Base-by-base conservation (phyloP, 495 filamentous ascomycete species). In the Pyrenopolyporus hunteri region DNA sequence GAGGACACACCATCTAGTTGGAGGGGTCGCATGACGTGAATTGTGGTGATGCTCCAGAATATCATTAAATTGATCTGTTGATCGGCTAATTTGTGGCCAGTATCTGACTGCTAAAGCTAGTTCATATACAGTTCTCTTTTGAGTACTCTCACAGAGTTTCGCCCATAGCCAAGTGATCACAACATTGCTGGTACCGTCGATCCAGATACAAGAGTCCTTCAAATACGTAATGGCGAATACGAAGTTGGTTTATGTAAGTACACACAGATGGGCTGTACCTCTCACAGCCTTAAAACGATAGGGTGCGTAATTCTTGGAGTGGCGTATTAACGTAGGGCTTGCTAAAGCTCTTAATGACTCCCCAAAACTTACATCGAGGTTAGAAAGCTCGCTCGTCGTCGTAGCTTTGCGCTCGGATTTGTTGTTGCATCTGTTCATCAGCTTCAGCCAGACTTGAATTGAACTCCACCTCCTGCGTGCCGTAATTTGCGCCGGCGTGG, bases 381-480 rank as follows among this genome's bases (percentile, higher is more conserved):
- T 28, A 29, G 20, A 25, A 28, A 6, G 22, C 14, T 25, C 9
- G 28, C 23, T 45, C 42, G 11, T 4, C n/a, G n/a, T 45, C 20
- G 1, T 44, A 22, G 20, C 40, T 44, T 13, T 28, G 22, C 13
- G 23, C 23, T 28, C 42, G 42, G 28, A 45, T 25, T 45, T 28
- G 23, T 17, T 45, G 42, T 13, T 45, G 22, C 42, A 45, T 45
- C 13, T 14, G 28, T 45, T 45, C 42, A 45, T 45, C 42, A 45
- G 23, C 42, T 28, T 25, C 20, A 29, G 23, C 42, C 20, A 28
- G 23, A 7, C 19, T 28, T 28, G 20, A 10, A 13, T 16, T 16
- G 16, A 2, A 8, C 23, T 45, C 10, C 6, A 14, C 8, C 4
- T 16, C 23, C 28, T 23, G 23, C 23, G 13, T 29, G 13, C 10